Base-by-base conservation (phyloP, 257 asterid genomes). In the Mentha longifolia region DNA sequence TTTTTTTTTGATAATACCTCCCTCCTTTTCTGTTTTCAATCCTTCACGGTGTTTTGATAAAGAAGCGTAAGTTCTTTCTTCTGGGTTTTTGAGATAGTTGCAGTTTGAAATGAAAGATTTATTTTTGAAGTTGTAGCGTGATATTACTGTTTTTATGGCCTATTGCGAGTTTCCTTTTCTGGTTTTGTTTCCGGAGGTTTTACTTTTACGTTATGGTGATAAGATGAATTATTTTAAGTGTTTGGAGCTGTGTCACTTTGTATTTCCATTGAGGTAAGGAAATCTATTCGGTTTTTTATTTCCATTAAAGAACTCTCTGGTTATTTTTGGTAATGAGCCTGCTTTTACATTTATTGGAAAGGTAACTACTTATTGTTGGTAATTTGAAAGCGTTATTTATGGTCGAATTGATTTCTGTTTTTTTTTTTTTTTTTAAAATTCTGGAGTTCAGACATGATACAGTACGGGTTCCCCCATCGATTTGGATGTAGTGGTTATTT, bases 231-330 rank as follows among this genome's bases (percentile, higher is more conserved):
- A n/a, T n/a, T n/a, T n/a, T 16, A 9, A 64, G 22, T 20, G 47
- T 67, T 13, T 17, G 39, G 46, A 35, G 55, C 7, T 54, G 3
- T 56, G 58, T 22, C 25, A 35, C n/a, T 62, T 13, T 43, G 42
- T 7, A 10, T 60, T 37, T 59, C 25, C 56, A 39, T 52, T 10
- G 58, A 51, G 16, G 61, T 49, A 25, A 55, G 28, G 51, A 22
- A 3, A 7, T 25, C 22, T 12, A 55, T 22, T 62, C 7, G 67
- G 52, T 33, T 78, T 54, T 68, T 68, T 14, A 45, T 69, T 74
- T 75, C 80, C 71, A 42, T 62, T 30, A 7, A 67, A 39, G 49
- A 71, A 43, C 35, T 71, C 41, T 22, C 13, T 28, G 31, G 17
- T 55, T 72, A 50, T 46, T 79, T 67, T 61, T 79, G n/a, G n/a